Conservation (phyloP, 176 grass and related monocot species). For the Sorghum bicolor region Sorghum_bicolor_NCBIv3 NC_012876.2:61211501-61212000, state of each 20-base stretch:
- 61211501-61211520: no score
- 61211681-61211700: neutral
- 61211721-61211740: slow-evolving; percentile 39
- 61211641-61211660: neutral
- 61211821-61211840: slow-evolving; percentile 3
- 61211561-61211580: neutral
- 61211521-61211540: neutral
- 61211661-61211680: neutral
- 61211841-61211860: neutral
- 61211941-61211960: neutral
- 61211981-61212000: neutral
- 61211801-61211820: no score
- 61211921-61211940: neutral
- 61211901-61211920: neutral
- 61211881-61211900: neutral
- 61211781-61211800: neutral
- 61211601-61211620: neutral
- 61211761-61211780: slow-evolving; percentile 4
- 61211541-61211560: neutral
- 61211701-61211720: neutral
- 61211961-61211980: neutral
- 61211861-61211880: slow-evolving; percentile 3
- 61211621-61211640: neutral
- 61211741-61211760: slow-evolving; percentile 34
- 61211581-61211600: neutral